A percentile compares a stretch with the other conserved stretches of the same genome.
phyloP scores from a whole-genome alignment of 495 filamentous ascomycete species.

The Hypoxylon intermedium region DNA sequence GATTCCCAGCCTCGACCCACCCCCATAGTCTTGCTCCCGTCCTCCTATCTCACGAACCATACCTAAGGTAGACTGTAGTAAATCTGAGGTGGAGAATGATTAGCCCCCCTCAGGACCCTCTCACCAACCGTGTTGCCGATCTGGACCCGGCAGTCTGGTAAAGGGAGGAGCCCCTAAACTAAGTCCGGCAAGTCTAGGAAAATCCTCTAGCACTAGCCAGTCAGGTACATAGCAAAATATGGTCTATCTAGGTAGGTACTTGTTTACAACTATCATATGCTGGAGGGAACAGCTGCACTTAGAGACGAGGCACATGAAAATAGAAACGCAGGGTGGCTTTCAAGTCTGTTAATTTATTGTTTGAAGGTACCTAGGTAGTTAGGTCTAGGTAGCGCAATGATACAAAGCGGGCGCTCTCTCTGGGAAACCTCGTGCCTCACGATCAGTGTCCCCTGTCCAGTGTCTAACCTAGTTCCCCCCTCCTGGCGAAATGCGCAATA shows the following conservation, averaged over 20 bases:
- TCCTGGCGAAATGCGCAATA: slow-evolving; percentile 5
- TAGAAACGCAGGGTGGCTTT: slow-evolving; percentile 7
- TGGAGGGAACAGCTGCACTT: slow-evolving; percentile 12
- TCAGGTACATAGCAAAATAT: background rate
- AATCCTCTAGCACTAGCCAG: slow-evolving; percentile 8
- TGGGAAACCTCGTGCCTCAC: slow-evolving; percentile 9
- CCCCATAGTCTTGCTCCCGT: background rate
- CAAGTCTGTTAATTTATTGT: slow-evolving; percentile 5
- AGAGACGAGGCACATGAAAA: slow-evolving; percentile 16
- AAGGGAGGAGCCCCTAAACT: slow-evolving; percentile 30
- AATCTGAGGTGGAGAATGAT: background rate
- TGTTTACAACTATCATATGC: background rate
- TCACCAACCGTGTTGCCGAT: slow-evolving; percentile 21
- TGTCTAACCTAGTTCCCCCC: background rate
- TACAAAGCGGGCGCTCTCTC: slow-evolving; percentile 10
- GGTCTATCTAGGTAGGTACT: no score
- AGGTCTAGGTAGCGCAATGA: slow-evolving; percentile 22
- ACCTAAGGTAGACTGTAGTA: background rate
- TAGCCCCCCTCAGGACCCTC: background rate
- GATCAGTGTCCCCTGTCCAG: background rate
- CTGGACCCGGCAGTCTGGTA: slow-evolving; percentile 24
- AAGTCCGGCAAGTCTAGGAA: background rate
- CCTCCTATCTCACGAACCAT: background rate
- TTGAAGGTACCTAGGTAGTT: background rate
- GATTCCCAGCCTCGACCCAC: background rate